phyloP scores from a whole-genome alignment of 345 rosid genomes.

The Acer campestre region DNA sequence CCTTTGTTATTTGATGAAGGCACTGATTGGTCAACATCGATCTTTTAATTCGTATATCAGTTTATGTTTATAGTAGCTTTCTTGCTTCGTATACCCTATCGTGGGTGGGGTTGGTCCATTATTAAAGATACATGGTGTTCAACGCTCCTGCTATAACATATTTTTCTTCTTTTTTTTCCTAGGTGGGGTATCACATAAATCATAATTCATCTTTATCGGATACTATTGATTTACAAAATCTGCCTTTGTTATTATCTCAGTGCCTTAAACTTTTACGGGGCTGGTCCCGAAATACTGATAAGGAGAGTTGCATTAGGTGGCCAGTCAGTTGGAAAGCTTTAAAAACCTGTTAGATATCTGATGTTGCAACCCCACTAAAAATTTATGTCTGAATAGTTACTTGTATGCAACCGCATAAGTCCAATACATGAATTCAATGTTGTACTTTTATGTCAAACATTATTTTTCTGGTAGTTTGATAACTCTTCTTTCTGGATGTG shows the following conservation, averaged over 20 bases:
- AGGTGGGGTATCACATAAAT: conserved; percentile 6
- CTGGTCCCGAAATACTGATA: no score
- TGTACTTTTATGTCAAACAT: neutral
- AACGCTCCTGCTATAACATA: neutral
- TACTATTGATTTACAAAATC: neutral
- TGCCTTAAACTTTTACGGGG: neutral
- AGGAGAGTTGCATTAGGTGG: neutral
- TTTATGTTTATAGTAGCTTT: neutral
- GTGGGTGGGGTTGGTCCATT: neutral
- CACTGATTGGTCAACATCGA: neutral
- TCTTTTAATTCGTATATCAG: neutral
- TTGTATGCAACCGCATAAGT: neutral
- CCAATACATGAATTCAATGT: neutral
- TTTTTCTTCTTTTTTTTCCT: conserved; percentile 5
- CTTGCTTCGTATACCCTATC: neutral
- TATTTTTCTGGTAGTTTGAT: neutral
- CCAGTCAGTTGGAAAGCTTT: neutral
- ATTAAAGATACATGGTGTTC: neutral
- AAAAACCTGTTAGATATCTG: neutral
- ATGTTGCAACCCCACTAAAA: neutral
- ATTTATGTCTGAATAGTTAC: neutral
- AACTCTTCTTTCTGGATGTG: neutral
- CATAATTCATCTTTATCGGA: neutral
- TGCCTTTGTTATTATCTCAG: neutral
- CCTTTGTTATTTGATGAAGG: conserved; percentile 1